phyloP scores from a whole-genome alignment of 2,329 filamentous ascomycete genomes.

The Nigrograna mackinnonii region DNA sequence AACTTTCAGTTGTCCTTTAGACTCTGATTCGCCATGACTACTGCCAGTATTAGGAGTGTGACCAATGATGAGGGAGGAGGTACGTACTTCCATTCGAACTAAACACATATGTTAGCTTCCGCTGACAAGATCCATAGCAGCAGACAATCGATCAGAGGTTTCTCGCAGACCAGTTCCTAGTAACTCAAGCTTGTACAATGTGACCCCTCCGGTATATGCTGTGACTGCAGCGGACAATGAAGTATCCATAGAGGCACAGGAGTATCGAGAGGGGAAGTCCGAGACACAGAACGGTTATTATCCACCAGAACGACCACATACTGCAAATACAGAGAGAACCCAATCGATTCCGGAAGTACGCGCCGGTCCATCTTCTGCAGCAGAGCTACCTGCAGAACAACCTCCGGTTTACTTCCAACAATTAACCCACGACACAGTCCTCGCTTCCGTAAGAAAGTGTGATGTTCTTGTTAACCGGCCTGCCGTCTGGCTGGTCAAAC shows the following conservation, averaged over 20 bases:
- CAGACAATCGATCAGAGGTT: too few species aligned
- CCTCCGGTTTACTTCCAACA: conserved; percentile 17
- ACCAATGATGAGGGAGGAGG: too few species aligned
- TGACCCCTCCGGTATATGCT: conserved; percentile 23
- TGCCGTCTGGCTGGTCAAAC: conserved; percentile 31
- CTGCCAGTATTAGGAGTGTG: too few species aligned
- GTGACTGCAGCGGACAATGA: conserved; percentile 14
- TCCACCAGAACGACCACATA: neutral
- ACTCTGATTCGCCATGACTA: too few species aligned
- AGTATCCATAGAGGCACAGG: conserved; percentile 19
- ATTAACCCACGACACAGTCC: conserved; percentile 8
- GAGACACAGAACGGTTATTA: neutral
- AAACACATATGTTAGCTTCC: too few species aligned
- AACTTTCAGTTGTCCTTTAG: too few species aligned
- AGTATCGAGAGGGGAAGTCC: conserved; percentile 13
- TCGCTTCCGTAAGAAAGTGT: conserved; percentile 19
- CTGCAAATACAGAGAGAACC: neutral
- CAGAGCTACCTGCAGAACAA: neutral
- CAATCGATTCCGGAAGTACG: neutral
- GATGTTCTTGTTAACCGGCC: conserved; percentile 23
- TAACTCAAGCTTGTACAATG: conserved; percentile 21
- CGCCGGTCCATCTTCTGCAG: neutral
- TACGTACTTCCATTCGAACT: too few species aligned
- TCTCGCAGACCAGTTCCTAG: too few species aligned
- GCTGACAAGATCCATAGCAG: too few species aligned